Evolutionary conservation across 2,329 filamentous ascomycete species (phyloP), one percentile per base, ranked within the genome.

Genomic region (Basipetospora sp.): DNA sequence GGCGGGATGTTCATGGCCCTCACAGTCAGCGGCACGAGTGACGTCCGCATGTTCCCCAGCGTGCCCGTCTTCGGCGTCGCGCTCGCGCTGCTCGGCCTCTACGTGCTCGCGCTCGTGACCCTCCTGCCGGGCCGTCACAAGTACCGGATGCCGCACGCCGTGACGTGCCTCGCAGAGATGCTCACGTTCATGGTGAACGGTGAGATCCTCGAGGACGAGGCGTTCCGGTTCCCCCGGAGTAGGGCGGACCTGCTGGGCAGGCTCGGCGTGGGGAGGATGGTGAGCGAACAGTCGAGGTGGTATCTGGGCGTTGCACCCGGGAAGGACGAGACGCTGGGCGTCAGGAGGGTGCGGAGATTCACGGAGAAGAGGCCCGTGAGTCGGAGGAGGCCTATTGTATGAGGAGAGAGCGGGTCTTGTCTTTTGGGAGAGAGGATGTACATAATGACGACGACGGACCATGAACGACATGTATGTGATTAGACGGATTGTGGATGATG

Each of bases 111-210:
- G 10, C 63, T 88, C 36, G 51, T 71, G 30, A 56, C 71, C 5
- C 59, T 84, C 40, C 59, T 80, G 47, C 79, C 79, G 1, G 59
- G 63, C 10, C 69, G 81, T 11, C 59, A 63, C 30, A 62, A 67
- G 28, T 73, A 77, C 45, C 63, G 77, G 30, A 68, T 93, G 2
- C 84, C 85, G 0, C 85, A 92, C 52, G 67, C 68, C 4, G 75
- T 82, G 29, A 71, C 68, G 42, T 83, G 71, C 33, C 65, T 92
- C 14, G 80, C 81, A 1, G 84, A 87, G 52, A 65, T 87, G 16
- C 69, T 92, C 47, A 79, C 75, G 50, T 87, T 88, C 53, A 64
- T 88, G 30, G 75, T 82, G 42, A 77, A 78, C 46, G 77, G 77
- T 31, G 77, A 79, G 17, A 62, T 92, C 14, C 62, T 83, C 2